Base-by-base conservation (phyloP, 176 grass and related monocot species). In the Ensete glaucum region DNA sequence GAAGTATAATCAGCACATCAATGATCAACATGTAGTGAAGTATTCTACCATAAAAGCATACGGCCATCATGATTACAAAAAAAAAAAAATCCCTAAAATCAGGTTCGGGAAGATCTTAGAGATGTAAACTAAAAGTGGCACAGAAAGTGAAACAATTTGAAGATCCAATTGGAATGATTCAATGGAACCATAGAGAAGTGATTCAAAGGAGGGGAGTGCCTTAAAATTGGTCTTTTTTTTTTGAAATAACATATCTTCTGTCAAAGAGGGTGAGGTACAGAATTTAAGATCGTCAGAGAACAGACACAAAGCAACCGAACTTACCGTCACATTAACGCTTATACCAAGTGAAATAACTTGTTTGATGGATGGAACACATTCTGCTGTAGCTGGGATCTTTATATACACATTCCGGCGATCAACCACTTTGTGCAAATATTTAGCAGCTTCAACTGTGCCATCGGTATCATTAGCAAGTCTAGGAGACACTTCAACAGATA, bases 281-380 rank as follows among this genome's bases (percentile, higher is more conserved):
- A 29, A 16, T 23, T 67, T 13, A 34, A 6, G 7, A 26, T 13
- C 16, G 15, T 68, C 65, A 68, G 11, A 66, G 23, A 9, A 23
- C 9, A 25, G 20, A 73, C 57, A 29, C 3, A 17, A 20, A 17
- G 24, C 53, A 27, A 24, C 67, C 11, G 55, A 43, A 85, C 88
- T 91, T 90, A 99, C 96, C 13, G 96, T 99, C 48, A 99, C 96
- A 23, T 99, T 99, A 82, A 99, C 96, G 2, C 96, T 99, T 62
- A 99, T 99, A 62, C 86, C 88, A 81, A 86, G 84, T 62, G 90
- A 83, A 26, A 99, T 95, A 50, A 99, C 96, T 87, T 99, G 88
- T 77, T 74, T 78, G 52, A 99, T 85, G 15, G 96, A 91, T 57
- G 96, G 96, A 82, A 99, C 85, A 48, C 96, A 99, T 69, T 99